Base-by-base conservation (phyloP, 1,284 basidiomycete species). In the Leccinum subrobustum region DNA sequence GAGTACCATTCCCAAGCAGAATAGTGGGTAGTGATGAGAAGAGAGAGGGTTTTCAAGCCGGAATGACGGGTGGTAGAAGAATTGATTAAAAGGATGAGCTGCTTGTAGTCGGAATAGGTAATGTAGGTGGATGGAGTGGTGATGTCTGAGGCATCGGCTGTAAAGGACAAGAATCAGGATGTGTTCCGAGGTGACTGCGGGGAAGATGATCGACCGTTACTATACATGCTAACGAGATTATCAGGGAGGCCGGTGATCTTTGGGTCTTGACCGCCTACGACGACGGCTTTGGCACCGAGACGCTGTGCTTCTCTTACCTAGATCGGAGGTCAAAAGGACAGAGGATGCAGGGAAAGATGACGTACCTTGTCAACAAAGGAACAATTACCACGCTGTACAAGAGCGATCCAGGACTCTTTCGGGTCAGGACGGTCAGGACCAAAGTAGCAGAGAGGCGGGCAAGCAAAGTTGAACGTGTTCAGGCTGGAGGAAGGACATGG, bases 151-250 rank as follows among this genome's bases (percentile, higher is more conserved):
- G 89, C 79, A 70, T 91, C 89, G 68, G 82, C 89, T 92, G 65
- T 35, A 57, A 57, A 60, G n/a, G 56, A 52, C 14, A 58, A 68
- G 20, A 6, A 37, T 70, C 54, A 60, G 56, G 56, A 47, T 0
- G 35, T 1, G 18, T 11, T 39, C 16, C 14, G 4, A 29, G 31
- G 27, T 7, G 16, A 29, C 29, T 12, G n/a, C 39, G 50, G 1
- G 52, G 47, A 33, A 20, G 20, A 1, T 31, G 73, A 82, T 57
- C 48, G 65, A 91, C 89, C 87, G 74, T 91, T 91, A 72, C 89
- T 92, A 75, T 90, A 95, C 93, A 96, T 95, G 63, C 92, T 95
- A 48, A 95, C 84, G 62, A 95, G 79, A n/a, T 83, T 83, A 68
- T 93, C 90, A 16, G 92, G 86, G 67, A 83, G 83, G 4, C 89